A percentile compares a stretch with the other conserved stretches of the same genome.
Evolutionary conservation across 441 rosid species (phyloP).

Genomic region (Omphalea diandra): DNA sequence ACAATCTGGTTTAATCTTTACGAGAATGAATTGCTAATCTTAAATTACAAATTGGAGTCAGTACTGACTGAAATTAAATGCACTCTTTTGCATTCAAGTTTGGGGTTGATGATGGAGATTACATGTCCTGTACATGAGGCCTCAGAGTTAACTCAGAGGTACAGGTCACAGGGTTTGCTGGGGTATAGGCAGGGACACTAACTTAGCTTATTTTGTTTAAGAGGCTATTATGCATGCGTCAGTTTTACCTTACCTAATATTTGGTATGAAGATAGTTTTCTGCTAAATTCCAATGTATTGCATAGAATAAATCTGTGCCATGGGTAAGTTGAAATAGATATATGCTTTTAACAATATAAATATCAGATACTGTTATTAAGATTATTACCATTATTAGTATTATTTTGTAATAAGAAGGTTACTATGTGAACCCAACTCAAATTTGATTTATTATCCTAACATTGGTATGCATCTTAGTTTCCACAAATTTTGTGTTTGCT

Average conservation of each 20-base stretch:
- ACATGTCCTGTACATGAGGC: not conserved
- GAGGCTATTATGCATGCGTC: not conserved
- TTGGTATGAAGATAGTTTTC: not conserved
- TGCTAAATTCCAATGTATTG: not conserved
- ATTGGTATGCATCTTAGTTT: not conserved
- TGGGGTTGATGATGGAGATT: not conserved
- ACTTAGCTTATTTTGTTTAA: not conserved
- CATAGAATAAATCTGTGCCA: not conserved
- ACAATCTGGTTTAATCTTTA: not conserved
- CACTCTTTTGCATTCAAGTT: not conserved
- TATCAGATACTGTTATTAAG: not conserved
- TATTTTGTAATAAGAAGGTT: not conserved
- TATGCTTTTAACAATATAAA: not conserved
- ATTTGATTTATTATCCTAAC: not conserved
- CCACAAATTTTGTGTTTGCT: not conserved
- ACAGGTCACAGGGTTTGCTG: not conserved
- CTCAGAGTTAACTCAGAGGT: not conserved
- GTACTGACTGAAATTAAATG: too few species aligned
- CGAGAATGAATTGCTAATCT: not conserved
- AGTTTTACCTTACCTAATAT: not conserved
- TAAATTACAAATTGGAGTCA: not conserved
- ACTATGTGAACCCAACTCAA: not conserved
- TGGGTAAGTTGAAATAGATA: not conserved
- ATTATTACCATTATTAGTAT: not conserved
- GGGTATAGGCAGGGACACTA: not conserved